Percentiles rank a stretch among this genome's conserved stretches.
Evolutionary conservation across 2,329 filamentous ascomycete genomes (phyloP).

Genomic region (Grosmannia huntii): DNA sequence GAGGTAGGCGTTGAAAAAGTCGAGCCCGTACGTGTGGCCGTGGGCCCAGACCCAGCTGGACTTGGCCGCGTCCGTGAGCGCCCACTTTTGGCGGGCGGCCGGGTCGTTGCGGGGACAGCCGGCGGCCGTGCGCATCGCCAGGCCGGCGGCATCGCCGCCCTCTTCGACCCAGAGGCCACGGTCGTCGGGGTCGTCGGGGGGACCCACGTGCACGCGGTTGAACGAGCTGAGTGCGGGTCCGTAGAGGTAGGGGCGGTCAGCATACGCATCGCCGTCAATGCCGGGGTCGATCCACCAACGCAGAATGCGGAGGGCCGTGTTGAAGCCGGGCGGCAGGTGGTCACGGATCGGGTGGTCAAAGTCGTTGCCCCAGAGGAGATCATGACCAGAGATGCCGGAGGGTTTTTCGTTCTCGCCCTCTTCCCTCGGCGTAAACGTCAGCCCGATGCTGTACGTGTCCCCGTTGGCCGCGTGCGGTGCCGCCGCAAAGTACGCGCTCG

Average conservation of each 20-base stretch:
- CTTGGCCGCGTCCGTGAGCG: constrained; percentile 33
- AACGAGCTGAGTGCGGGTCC: constrained; percentile 70
- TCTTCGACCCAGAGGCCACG: constrained; percentile 48
- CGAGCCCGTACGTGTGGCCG: constrained; percentile 37
- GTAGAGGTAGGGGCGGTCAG: constrained; percentile 75
- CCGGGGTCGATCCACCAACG: constrained; percentile 88
- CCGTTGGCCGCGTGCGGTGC: constrained; percentile 50
- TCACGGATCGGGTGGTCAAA: constrained; percentile 86
- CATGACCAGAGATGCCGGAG: constrained; percentile 45
- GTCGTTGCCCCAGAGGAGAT: constrained; percentile 89
- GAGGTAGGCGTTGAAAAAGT: constrained; percentile 86
- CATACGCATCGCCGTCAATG: constrained; percentile 78
- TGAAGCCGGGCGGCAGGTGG: constrained; percentile 73
- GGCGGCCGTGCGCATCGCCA: constrained; percentile 28
- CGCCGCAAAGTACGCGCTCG: constrained; percentile 65
- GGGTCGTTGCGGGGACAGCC: constrained; percentile 26
- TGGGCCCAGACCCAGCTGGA: constrained; percentile 42
- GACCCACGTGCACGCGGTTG: constrained; percentile 57
- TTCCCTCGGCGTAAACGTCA: constrained; percentile 62
- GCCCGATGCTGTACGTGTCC: constrained; percentile 77
- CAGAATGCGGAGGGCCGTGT: constrained; percentile 70
- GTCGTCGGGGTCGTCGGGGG: constrained; percentile 24
- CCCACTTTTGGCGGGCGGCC: constrained; percentile 47
- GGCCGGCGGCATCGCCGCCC: constrained; percentile 47
- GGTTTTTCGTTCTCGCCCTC: constrained; percentile 7